phyloP scores from a whole-genome alignment of 768 basidiomycete species.

The Hericium rajendrae region DNA sequence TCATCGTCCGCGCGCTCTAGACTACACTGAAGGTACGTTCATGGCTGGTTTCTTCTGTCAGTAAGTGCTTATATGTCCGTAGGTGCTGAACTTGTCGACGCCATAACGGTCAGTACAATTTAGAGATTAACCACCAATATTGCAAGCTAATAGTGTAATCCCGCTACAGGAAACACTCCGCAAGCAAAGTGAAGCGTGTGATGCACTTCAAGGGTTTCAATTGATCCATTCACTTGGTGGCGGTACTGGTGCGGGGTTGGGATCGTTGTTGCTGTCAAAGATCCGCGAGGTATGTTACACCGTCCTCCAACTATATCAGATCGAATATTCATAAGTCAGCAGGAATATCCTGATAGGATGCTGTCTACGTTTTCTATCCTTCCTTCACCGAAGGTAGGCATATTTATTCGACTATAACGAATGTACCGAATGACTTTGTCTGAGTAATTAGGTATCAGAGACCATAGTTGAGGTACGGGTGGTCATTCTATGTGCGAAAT shows the following conservation, averaged over 20 bases:
- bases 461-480: conserved; percentile 41
- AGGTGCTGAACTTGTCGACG: conserved; percentile 89
- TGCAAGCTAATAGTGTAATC: not conserved
- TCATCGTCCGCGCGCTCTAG: conserved; percentile 5
- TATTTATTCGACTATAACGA: not conserved
- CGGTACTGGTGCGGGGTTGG: conserved; percentile 83
- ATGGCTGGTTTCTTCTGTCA: not conserved
- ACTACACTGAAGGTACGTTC: conserved; percentile 75
- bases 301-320: conserved; percentile 3
- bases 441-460: conserved; percentile 27
- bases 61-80: not conserved
- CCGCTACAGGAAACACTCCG: conserved; percentile 56
- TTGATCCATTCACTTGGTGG: conserved; percentile 85
- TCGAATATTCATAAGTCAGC: conserved; percentile 2
- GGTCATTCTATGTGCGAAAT: not conserved
- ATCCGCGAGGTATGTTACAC: conserved; percentile 54
- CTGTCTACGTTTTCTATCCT: conserved; percentile 44
- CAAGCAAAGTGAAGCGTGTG: conserved; percentile 71
- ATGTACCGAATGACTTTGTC: not conserved
- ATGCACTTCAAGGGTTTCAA: conserved; percentile 88
- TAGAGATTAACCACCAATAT: not conserved
- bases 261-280: conserved; percentile 72
- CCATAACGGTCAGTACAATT: conserved; percentile 45
- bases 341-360: conserved; percentile 49
- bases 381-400: conserved; percentile 44